Evolutionary conservation across 106 monocot genomes (phyloP).

Genomic region (Agapanthus africanus): DNA sequence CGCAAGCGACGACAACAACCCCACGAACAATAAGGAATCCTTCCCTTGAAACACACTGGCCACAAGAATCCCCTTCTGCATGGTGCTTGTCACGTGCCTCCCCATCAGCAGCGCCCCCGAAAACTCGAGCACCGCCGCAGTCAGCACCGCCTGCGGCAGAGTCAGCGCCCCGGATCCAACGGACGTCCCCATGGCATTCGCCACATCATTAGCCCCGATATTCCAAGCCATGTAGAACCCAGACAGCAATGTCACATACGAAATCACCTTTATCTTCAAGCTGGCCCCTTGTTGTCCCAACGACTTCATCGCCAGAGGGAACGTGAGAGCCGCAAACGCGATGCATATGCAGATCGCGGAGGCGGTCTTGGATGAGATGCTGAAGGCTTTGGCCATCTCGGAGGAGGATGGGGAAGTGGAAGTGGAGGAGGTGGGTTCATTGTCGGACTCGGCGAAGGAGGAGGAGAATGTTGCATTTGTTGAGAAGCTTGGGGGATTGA

Average conservation of each 20-base stretch:
- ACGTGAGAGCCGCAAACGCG: constrained; percentile 59
- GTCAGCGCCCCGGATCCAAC: constrained; percentile 95
- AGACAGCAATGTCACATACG: constrained; percentile 61
- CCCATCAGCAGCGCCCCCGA: constrained; percentile 95
- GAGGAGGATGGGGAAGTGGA: constrained; percentile 12
- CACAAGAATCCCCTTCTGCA: constrained; percentile 96
- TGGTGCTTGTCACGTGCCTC: constrained; percentile 89
- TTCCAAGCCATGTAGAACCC: constrained; percentile 99
- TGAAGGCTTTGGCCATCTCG: constrained; percentile 81
- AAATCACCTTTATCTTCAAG: constrained; percentile 53
- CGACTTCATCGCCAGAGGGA: constrained; percentile 62
- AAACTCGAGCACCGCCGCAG: constrained; percentile 93
- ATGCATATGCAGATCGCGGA: constrained; percentile 50
- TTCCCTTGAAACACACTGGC: constrained; percentile 70
- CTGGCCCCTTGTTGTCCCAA: constrained; percentile 26
- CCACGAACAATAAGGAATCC: constrained; percentile 70
- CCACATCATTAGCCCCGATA: constrained; percentile 96
- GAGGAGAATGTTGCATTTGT: constrained; percentile 59
- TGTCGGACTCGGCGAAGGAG: constrained; percentile 38
- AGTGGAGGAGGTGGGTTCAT: constrained; percentile 1
- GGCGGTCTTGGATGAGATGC: constrained; percentile 65
- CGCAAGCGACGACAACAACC: constrained; percentile 78
- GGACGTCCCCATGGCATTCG: constrained; percentile 99
- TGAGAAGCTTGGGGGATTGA: constrained; percentile 1
- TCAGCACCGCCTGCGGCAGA: constrained; percentile 84